phyloP scores from a whole-genome alignment of 148 eudicot genomes.

The Heliosperma pusillum region DNA sequence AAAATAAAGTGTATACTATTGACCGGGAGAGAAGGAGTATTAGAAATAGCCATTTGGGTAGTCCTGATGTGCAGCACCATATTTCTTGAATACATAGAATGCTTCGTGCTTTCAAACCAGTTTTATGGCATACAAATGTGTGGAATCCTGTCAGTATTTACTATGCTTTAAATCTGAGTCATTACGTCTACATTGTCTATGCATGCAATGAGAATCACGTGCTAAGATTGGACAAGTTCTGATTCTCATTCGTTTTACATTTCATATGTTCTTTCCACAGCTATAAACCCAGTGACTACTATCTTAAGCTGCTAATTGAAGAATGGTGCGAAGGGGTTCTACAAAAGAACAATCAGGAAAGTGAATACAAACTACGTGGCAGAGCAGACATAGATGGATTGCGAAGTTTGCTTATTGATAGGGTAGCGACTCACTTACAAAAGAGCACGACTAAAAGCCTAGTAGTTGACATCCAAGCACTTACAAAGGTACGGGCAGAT shows the following conservation, averaged over 20 bases:
- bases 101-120: no score
- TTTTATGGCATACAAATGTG: no score
- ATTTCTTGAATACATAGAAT: no score
- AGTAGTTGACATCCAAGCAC: neutral
- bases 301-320: constrained; percentile 87
- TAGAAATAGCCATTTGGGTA: no score
- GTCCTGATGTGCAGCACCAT: no score
- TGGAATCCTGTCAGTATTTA: neutral
- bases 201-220: neutral
- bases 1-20: no score
- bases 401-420: constrained; percentile 75
- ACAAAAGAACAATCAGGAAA: constrained; percentile 40
- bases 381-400: constrained; percentile 43
- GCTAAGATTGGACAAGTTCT: neutral
- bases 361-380: constrained; percentile 28
- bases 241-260: neutral
- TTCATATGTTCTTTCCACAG: constrained; percentile 32
- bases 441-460: constrained; percentile 32
- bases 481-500: constrained; percentile 2
- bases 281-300: constrained; percentile 81
- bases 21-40: no score
- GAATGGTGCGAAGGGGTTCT: constrained; percentile 98
- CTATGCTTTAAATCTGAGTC: neutral
- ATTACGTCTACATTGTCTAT: neutral
- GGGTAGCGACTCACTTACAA: constrained; percentile 76